These are phyloP conservation scores for Xeromyces bisporus DNA, from an alignment of 495 filamentous ascomycete genomes.

Conservation along the genomic window DNA sequence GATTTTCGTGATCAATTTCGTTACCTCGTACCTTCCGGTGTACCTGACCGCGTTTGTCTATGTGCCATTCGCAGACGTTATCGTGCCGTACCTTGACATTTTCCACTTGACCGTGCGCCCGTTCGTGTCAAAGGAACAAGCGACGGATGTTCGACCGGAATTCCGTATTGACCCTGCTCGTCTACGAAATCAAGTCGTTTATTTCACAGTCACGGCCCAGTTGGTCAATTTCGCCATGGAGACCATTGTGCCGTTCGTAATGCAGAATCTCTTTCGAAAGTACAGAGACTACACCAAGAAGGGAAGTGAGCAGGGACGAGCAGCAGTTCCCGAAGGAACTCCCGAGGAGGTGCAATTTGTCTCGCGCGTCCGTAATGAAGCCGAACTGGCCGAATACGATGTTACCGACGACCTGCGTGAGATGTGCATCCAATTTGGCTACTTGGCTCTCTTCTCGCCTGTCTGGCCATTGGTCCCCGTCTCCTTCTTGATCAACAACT, in stretches of 20 bases:
- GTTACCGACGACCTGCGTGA: slow-evolving; percentile 79
- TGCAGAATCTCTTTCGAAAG: slow-evolving; percentile 54
- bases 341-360: slow-evolving; percentile 66
- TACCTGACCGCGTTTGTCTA: slow-evolving; percentile 94
- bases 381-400: slow-evolving; percentile 73
- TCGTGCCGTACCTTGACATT: slow-evolving; percentile 81
- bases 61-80: slow-evolving; percentile 73
- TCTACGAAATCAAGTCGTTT: slow-evolving; percentile 83
- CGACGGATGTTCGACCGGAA: slow-evolving; percentile 35
- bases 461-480: slow-evolving; percentile 80
- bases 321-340: slow-evolving; percentile 27
- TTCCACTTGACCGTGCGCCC: slow-evolving; percentile 62
- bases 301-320: slow-evolving; percentile 8
- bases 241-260: slow-evolving; percentile 68
- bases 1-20: slow-evolving; percentile 91
- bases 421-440: slow-evolving; percentile 92
- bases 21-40: slow-evolving; percentile 86
- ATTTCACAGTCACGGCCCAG: slow-evolving; percentile 92
- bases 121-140: slow-evolving; percentile 54
- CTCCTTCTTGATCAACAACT: slow-evolving; percentile 90
- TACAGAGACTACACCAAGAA: slow-evolving; percentile 43
- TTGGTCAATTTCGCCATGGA: slow-evolving; percentile 78
- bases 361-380: slow-evolving; percentile 64
- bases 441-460: slow-evolving; percentile 83
- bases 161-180: slow-evolving; percentile 77